These are phyloP conservation scores for Metschnikowia arizonensis DNA, from an alignment of 805 yeast genomes.

Conservation along the genomic window DNA sequence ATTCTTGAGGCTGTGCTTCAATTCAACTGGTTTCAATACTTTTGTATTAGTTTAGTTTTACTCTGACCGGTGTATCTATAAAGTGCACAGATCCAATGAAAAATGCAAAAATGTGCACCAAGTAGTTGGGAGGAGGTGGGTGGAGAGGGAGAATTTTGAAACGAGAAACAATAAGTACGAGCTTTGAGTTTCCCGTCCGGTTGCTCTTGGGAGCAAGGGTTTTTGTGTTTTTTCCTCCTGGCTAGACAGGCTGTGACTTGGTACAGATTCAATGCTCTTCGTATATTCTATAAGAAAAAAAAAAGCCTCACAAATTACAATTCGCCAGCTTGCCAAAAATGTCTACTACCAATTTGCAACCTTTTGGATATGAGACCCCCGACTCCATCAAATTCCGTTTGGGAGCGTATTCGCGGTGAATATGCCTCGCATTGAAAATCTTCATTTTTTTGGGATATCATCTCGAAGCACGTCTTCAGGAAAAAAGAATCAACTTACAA, in stretches of 20 bases:
- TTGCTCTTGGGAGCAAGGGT: too few relatives aligned
- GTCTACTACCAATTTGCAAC: too few relatives aligned
- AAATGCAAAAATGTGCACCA: not conserved
- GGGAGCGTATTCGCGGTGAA: not conserved
- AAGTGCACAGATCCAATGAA: slow-evolving; percentile 1
- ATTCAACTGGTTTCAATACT: slow-evolving; percentile 5
- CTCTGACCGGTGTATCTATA: slow-evolving; percentile 3
- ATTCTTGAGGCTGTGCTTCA: slow-evolving; percentile 3
- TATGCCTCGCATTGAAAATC: not conserved
- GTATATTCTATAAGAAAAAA: too few relatives aligned
- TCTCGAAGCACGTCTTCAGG: not conserved
- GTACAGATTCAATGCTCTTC: not conserved
- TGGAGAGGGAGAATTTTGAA: too few relatives aligned
- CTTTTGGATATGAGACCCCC: not conserved
- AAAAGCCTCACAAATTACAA: too few relatives aligned
- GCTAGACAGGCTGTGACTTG: too few relatives aligned
- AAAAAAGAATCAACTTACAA: not conserved
- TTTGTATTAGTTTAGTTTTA: slow-evolving; percentile 4
- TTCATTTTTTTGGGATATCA: not conserved
- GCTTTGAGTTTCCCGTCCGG: too few relatives aligned
- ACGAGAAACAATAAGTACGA: too few relatives aligned
- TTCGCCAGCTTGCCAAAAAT: too few relatives aligned
- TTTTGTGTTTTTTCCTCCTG: too few relatives aligned
- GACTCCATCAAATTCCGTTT: not conserved
- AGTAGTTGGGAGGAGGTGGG: too few relatives aligned